Base-by-base conservation (phyloP, 768 basidiomycete species). In the Russula emetica region DNA sequence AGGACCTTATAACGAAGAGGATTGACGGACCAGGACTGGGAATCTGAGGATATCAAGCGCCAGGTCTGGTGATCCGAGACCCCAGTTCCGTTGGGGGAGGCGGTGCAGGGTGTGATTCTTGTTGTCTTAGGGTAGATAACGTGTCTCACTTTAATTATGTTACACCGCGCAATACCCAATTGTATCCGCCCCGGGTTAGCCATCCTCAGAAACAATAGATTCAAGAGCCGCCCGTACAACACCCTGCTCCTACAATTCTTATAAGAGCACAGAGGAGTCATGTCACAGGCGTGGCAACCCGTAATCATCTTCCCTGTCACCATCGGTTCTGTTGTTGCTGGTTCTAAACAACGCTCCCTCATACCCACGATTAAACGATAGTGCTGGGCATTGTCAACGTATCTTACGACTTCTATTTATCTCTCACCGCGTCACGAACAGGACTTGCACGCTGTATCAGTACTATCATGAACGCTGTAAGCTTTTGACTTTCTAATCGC, bases 1-100 rank as follows among this genome's bases (percentile, higher is more conserved):
- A 85, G 62, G 82, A 85, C 58, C 77, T 77, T 60, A 79, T 90
- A 61, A 81, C 84, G 34, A 85, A 78, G 70, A 81, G 78, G 70
- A 85, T 92, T 64, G 79, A 84, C 62, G 91, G 90, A 1, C 79
- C 82, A 55, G 88, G 90, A n/a, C 76, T 92, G 45, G 89, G 90
- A 38, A 79, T 82, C 58, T 79, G n/a, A 26, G 22, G 70, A 76
- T 32, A 9, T 40, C 16, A 16, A 16, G 16, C 38, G 38, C 38
- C 38, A 1, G 14, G 38, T 38, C 5, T 28, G 11, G 22, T 28
- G 26, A 50, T 50, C 49, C 24, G 14, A 16, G 13, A 45, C n/a
- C 45, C 22, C 13, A 26, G 49, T 50, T 28, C 30, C 49, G 26
- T 28, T 22, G 44, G n/a, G 1, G 34, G 26, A 42, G 38, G 38